phyloP scores from a whole-genome alignment of 176 grass and related monocot species.

The Calamus simplicifolius region DNA sequence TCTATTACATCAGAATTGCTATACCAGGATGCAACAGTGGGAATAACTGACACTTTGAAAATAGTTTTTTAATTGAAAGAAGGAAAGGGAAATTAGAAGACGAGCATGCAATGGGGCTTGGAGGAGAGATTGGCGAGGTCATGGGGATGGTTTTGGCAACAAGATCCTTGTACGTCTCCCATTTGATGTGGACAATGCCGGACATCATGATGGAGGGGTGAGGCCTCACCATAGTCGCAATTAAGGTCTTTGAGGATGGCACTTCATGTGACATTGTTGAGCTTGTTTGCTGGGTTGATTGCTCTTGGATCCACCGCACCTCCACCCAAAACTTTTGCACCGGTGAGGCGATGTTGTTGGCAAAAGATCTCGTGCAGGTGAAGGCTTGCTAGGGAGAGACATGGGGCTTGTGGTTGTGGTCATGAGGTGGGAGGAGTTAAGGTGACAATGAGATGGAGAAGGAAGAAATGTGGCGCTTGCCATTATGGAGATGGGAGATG shows the following conservation, averaged over 20 bases:
- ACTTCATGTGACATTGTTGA: constrained; percentile 34
- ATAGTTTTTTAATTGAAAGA: neutral
- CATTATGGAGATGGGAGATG: too few relatives aligned
- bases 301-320: constrained; percentile 32
- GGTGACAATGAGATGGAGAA: constrained; percentile 27
- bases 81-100: constrained; percentile 31
- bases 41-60: too few relatives aligned
- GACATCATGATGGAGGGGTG: constrained; percentile 19
- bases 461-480: constrained; percentile 3
- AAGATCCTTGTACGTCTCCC: constrained; percentile 75
- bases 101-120: constrained; percentile 53
- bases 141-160: constrained; percentile 64
- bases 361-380: neutral
- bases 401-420: constrained; percentile 34
- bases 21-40: too few relatives aligned
- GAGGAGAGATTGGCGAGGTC: constrained; percentile 30
- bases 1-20: too few relatives aligned
- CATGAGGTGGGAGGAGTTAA: constrained; percentile 37
- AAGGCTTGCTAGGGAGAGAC: constrained; percentile 41
- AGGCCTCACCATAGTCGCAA: constrained; percentile 19
- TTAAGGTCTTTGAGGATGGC: constrained; percentile 51
- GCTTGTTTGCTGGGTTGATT: constrained; percentile 10
- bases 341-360: constrained; percentile 11
- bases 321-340: constrained; percentile 40
- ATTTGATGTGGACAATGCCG: constrained; percentile 60